Evolutionary conservation across 2,329 filamentous ascomycete genomes (phyloP).

Genomic region (Alternaria panax): DNA sequence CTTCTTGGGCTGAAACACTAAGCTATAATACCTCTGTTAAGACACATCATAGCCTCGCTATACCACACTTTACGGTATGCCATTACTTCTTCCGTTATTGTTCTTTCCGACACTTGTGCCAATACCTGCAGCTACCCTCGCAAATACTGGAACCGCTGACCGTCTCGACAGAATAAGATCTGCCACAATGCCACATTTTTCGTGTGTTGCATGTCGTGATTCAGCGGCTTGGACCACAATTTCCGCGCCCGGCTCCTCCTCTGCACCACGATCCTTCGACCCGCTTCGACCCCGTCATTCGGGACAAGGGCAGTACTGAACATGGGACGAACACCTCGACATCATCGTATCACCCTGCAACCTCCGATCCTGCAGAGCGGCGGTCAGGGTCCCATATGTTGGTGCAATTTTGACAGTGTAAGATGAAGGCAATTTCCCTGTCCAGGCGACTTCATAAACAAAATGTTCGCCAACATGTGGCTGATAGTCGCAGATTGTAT

Average conservation of each 20-base stretch:
- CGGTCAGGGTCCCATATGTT: constrained; percentile 36
- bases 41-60: constrained; percentile 15
- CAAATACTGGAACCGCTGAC: constrained; percentile 20
- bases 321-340: constrained; percentile 35
- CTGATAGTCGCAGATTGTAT: constrained; percentile 28
- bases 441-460: constrained; percentile 25
- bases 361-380: constrained; percentile 31
- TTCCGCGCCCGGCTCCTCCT: constrained; percentile 19
- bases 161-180: constrained; percentile 15
- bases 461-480: constrained; percentile 16
- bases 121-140: constrained; percentile 12
- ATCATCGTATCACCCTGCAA: constrained; percentile 32
- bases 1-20: constrained; percentile 44
- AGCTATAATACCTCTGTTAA: constrained; percentile 34
- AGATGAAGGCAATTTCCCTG: constrained; percentile 24
- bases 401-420: constrained; percentile 37
- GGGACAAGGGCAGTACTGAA: constrained; percentile 23
- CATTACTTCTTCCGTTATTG: constrained; percentile 8
- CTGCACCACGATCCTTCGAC: constrained; percentile 13
- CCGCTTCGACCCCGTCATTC: constrained; percentile 17
- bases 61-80: constrained; percentile 11
- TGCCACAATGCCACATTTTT: constrained; percentile 7
- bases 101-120: constrained; percentile 5
- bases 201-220: constrained; percentile 10
- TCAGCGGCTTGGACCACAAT: constrained; percentile 13